A percentile compares a stretch with the other conserved stretches of the same genome.
phyloP scores from a whole-genome alignment of 208 protist genomes.

The Leishmania gerbilli region DNA sequence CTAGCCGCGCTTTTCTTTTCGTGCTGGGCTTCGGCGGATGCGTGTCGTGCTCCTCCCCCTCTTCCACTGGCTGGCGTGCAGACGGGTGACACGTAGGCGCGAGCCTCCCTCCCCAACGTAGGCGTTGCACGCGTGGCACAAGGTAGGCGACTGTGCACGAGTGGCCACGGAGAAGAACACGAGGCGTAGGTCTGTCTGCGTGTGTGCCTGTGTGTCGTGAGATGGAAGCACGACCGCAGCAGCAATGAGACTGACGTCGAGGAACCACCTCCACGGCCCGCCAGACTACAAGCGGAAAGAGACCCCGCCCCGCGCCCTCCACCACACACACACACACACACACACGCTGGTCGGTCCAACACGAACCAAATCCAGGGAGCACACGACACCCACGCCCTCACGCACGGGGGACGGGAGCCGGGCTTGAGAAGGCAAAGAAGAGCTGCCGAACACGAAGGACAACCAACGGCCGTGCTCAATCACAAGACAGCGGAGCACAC shows the following conservation, averaged over 20 bases:
- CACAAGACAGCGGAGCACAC: neutral
- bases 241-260: neutral
- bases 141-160: too few species aligned
- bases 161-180: too few species aligned
- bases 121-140: too few species aligned
- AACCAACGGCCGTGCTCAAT: neutral
- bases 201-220: neutral
- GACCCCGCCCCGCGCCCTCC: too few species aligned
- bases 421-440: neutral
- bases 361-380: neutral
- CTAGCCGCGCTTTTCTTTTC: too few species aligned
- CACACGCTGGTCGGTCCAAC: neutral
- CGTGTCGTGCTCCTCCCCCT: too few species aligned
- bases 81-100: too few species aligned
- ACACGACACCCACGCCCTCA: neutral
- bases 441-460: neutral
- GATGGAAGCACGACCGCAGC: neutral
- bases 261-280: neutral
- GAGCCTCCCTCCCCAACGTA: too few species aligned
- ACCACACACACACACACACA: too few species aligned
- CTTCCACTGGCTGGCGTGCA: too few species aligned
- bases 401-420: neutral
- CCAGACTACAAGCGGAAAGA: too few species aligned
- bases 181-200: neutral
- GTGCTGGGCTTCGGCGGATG: too few species aligned